Conservation (phyloP, 129 eudicot species). For the Heracleum sosnowskyi region DNA sequence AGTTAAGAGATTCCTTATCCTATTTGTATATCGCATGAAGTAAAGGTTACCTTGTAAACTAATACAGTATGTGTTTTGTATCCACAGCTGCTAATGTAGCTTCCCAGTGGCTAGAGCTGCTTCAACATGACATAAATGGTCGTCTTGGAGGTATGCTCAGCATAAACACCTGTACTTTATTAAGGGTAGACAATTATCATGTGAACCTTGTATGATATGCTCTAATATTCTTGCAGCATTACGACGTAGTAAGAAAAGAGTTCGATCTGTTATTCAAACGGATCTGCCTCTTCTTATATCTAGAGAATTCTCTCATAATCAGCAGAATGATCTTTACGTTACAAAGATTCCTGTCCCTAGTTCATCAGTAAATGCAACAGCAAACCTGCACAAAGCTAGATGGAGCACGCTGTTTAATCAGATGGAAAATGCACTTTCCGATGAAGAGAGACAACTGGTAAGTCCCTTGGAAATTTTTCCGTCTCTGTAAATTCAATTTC, state of each 20-base stretch:
- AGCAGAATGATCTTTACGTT: conserved; percentile 30
- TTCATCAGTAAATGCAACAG: conserved; percentile 4
- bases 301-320: conserved; percentile 48
- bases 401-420: conserved; percentile 70
- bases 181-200: not conserved
- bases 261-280: conserved; percentile 60
- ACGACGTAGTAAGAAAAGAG: conserved; percentile 73
- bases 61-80: conserved; percentile 5
- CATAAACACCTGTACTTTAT: not conserved
- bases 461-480: conserved; percentile 14
- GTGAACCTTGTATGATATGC: not conserved
- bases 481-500: not conserved
- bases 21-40: not conserved
- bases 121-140: conserved; percentile 76
- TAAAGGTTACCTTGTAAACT: not conserved
- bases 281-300: conserved; percentile 62
- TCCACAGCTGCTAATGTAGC: conserved; percentile 81
- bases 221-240: conserved; percentile 42
- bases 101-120: conserved; percentile 81
- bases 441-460: conserved; percentile 80
- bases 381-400: conserved; percentile 42
- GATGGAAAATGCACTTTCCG: conserved; percentile 75
- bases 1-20: not conserved
- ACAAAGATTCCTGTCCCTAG: conserved; percentile 10
- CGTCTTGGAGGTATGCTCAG: conserved; percentile 63